Evolutionary conservation across 768 basidiomycete species (phyloP).

Genomic region (Suillus spraguei): DNA sequence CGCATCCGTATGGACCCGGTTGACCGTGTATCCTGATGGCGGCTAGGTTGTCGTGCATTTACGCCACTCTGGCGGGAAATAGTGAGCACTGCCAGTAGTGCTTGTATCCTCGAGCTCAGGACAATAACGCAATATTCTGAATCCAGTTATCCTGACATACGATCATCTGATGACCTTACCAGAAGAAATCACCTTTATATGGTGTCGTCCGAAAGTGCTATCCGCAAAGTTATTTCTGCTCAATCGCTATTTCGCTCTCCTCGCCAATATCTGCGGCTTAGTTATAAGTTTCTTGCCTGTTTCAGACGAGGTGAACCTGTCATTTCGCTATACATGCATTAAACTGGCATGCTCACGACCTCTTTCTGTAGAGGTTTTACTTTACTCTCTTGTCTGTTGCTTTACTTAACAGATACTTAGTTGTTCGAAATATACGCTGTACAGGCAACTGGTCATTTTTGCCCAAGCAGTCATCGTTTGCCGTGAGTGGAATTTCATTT

Average conservation of each 20-base stretch:
- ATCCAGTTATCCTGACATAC: background rate
- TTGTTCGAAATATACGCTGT: background rate
- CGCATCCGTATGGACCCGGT: background rate
- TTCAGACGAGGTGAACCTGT: background rate
- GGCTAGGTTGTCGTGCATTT: background rate
- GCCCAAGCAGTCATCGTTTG: background rate
- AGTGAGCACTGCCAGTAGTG: background rate
- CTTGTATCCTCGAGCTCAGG: background rate
- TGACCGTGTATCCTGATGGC: background rate
- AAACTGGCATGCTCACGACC: background rate
- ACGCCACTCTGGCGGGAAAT: background rate
- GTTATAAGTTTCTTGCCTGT: background rate
- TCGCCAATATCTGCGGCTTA: background rate
- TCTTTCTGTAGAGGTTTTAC: background rate
- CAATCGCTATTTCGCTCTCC: conserved; percentile 3
- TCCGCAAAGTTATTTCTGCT: background rate
- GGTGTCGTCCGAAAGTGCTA: background rate
- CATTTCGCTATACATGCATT: background rate
- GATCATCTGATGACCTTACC: background rate
- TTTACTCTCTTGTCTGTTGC: background rate
- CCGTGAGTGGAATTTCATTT: background rate
- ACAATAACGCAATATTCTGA: background rate
- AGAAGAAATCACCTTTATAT: background rate
- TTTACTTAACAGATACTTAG: background rate
- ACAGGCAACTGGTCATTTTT: background rate